These are phyloP conservation scores for Dothistroma septosporum DNA, from an alignment of 2,329 filamentous ascomycete species.

Conservation along the genomic window DNA sequence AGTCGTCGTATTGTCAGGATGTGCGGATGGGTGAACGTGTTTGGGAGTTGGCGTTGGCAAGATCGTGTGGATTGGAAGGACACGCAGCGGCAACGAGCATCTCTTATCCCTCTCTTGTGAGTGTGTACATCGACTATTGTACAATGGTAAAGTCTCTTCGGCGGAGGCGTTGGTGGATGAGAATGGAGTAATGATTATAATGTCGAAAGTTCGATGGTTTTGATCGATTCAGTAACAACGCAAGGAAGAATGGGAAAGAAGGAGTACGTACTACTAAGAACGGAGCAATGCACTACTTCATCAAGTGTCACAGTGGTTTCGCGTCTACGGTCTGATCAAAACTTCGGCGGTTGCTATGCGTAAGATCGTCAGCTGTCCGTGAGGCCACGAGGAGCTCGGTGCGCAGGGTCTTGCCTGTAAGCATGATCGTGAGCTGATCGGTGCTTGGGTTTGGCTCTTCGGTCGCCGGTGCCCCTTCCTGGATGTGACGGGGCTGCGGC, in stretches of 20 bases:
- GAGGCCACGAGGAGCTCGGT: not conserved
- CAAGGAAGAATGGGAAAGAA: not conserved
- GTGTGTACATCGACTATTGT: conserved; percentile 1
- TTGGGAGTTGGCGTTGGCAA: not conserved
- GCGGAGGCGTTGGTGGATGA: not conserved
- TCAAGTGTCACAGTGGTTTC: not conserved
- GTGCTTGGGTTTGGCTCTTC: not conserved
- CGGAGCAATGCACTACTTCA: not conserved
- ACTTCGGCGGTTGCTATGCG: not conserved
- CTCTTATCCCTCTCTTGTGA: not conserved
- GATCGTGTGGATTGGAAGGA: not conserved
- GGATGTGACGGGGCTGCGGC: not conserved
- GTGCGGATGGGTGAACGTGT: not conserved
- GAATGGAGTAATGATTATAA: not conserved
- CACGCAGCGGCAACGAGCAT: conserved; percentile 3
- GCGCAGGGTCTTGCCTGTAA: not conserved
- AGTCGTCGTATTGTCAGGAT: not conserved
- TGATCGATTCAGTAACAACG: not conserved
- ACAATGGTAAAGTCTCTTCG: not conserved
- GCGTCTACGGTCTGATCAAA: not conserved
- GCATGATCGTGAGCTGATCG: not conserved
- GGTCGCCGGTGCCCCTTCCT: not conserved
- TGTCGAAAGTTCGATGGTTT: not conserved
- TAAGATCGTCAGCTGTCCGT: not conserved
- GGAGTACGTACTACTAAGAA: not conserved